Evolutionary conservation across 495 filamentous ascomycete genomes (phyloP), one percentile per base, ranked within the genome.

Genomic region (Aspergillus nidulans): DNA sequence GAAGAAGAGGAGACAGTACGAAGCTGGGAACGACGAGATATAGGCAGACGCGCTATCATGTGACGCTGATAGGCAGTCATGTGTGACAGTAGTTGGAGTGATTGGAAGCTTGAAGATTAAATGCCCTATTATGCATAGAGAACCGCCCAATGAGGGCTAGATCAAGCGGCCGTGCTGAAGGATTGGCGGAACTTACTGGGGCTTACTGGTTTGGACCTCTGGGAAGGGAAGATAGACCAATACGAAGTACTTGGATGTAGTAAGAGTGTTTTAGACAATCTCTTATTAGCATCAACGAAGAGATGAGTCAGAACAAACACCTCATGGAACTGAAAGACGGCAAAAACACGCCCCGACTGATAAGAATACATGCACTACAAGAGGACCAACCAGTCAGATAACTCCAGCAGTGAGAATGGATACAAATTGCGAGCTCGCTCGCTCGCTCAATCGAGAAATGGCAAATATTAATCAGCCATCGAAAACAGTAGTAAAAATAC

Each of bases 1-100:
- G 60, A 40, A 39, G 44, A 47, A 42, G 38, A 52, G 49, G 47
- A 38, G 44, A 54, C 67, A 39, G 70, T 53, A 64, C 39, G 36
- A 42, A 28, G 53, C 44, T 45, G 36, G 18, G 25, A 32, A 57
- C 6, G 49, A 54, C 26, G 43, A 55, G 24, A 28, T 40, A 32
- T 52, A 53, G 24, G 49, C 47, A 56, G 53, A 36, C 36, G 38
- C 20, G 16, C 4, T 24, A 50, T 58, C 59, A 62, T 62, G 59
- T 62, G 59, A 62, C 58, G 34, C 23, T 30, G 57, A 51, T 54
- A 32, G 49, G 36, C 43, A 54, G 47, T 49, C 28, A 38, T 36
- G 24, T 36, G 18, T 28, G 30, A n/a, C 8, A 19, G 26, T 44
- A 5, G 20, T 15, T 49, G 16, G 26, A 23, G 19, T 49, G 16